Conservation (phyloP, 108 stramenopile species). For the Hondaea fermentalgiana region DNA sequence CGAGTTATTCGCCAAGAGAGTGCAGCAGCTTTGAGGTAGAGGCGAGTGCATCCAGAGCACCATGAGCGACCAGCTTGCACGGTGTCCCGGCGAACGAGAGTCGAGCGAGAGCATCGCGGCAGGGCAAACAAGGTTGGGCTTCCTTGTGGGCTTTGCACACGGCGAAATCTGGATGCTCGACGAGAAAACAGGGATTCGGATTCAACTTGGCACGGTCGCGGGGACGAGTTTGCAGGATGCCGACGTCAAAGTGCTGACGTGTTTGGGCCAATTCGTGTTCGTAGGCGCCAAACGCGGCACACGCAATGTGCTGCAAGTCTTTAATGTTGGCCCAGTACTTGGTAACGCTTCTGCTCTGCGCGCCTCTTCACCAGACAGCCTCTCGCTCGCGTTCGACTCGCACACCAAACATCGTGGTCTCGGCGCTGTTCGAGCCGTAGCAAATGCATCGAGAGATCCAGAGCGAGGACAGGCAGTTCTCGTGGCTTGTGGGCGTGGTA, state of each 20-base stretch:
- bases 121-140: background rate
- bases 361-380: background rate
- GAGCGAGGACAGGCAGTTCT: background rate
- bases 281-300: background rate
- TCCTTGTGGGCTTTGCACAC: background rate
- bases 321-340: background rate
- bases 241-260: background rate
- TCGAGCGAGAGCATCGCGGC: too few relatives aligned
- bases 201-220: background rate
- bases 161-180: constrained; percentile 16
- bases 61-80: too few relatives aligned
- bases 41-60: too few relatives aligned
- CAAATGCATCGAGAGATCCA: background rate
- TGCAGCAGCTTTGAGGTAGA: too few relatives aligned
- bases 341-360: background rate
- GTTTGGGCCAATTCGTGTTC: background rate
- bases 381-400: background rate
- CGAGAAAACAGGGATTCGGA: background rate
- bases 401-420: background rate
- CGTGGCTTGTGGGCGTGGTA: background rate
- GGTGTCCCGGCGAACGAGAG: too few relatives aligned
- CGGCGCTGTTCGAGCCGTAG: background rate
- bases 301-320: background rate
- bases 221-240: background rate
- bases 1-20: too few relatives aligned